Evolutionary conservation across 2,329 filamentous ascomycete genomes (phyloP), one percentile per base, ranked within the genome.

Genomic region (Geosmithia putterillii): DNA sequence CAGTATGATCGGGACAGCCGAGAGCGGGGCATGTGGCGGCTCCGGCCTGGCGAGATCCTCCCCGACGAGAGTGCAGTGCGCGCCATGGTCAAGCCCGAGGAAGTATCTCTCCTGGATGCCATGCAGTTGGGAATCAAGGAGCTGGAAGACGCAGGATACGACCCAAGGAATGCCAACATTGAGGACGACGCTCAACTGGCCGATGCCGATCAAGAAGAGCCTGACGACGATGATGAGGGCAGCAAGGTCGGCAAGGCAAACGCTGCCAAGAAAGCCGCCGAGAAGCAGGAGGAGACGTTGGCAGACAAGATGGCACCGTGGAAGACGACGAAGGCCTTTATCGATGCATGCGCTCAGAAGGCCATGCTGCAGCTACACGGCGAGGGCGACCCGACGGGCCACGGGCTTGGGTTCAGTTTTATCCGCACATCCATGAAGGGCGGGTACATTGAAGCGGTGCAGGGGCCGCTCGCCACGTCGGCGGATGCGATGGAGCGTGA

Each of bases 401-500:
- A 89, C 54, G 92, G 92, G 2, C 80, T 95, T 46, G 92, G 86
- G 2, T 95, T 96, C 67, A 95, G 86, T 58, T 95, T 98, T 61
- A 89, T 98, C 60, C 88, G 92, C 57, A 95, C 89, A 0, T 94
- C 87, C 1, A 98, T 98, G 92, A 98, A 98, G 63, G 92, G 92
- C 48, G 92, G 92, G 0, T 98, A 79, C 47, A 75, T 95, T 61
- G 86, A 89, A 56, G 83, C 88, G 18, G 76, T 94, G 21, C 76
- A 78, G 45, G 78, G 78, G 2, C 76, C 78, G 3, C 63, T 76
- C 35, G 74, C 77, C 7, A 81, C 77, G 3, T 79, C 77, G 9
- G 88, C 87, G 18, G 87, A 95, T 59, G 89, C 86, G 55, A 86
- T 89, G 47, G 84, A 87, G 54, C 84, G 89, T 48, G 86, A 89